Evolutionary conservation across 169 alveolate genomes (phyloP), one percentile per base, ranked within the genome.

Genomic region (Plasmodium sp.): DNA sequence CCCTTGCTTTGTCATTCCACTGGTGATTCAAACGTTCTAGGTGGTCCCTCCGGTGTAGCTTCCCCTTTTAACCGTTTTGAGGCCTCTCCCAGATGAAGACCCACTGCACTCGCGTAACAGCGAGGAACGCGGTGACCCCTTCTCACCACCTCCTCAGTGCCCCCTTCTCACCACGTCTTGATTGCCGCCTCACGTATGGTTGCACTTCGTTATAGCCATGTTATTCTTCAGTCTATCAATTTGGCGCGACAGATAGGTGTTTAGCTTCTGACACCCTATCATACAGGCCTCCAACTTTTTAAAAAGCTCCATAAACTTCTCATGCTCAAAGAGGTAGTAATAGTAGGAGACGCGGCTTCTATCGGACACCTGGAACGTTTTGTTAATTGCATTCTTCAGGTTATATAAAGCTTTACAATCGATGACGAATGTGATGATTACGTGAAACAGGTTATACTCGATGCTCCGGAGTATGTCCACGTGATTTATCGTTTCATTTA

Each of bases 381-480:
- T 83, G 16, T 48, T 54, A 36, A 83, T 62, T 33, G 72, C 73
- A 58, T 83, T 74, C 5, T 83, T 83, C 10, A 83, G 91, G 58
- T 83, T 83, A 27, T 54, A 33, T 18, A 83, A 62, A n/a, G 91
- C 91, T 83, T 83, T 83, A 31, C 91, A 83, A 83, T 83, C 91
- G 34, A 83, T 83, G 34, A 83, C 56, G 34, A 83, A 83, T 5
- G 91, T 83, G 72, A 83, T 58, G 73, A 83, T 83, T n/a, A 83
- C 73, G 72, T 83, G 77, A 16, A 83, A 83, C 16, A 83, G 81
- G 3, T 54, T 56, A 36, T 34, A 54, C 43, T 43, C 81, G 31
- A 83, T 83, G 73, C 7, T 83, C 12, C 43, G 81, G 10, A 83
- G 39, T 83, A 77, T 83, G 14, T 83, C 91, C 27, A n/a, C 56